Evolutionary conservation across 495 filamentous ascomycete species (phyloP).

Genomic region (Aspergillus nanangensis): DNA sequence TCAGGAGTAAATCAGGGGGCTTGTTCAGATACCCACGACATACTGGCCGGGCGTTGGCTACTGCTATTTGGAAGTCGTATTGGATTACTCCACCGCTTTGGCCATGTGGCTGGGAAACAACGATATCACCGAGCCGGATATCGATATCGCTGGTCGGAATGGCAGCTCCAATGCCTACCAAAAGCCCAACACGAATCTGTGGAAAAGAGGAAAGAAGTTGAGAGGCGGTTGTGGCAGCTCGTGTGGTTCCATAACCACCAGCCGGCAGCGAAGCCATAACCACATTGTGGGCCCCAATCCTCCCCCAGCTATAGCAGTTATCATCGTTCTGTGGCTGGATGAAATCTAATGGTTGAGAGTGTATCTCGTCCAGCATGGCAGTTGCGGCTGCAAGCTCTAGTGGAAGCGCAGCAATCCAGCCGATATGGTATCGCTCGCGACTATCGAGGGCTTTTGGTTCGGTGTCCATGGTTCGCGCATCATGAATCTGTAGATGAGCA

Average conservation of each 20-base stretch:
- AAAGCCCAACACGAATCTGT: conserved; percentile 29
- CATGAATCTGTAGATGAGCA: too few relatives aligned
- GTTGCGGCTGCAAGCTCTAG: conserved; percentile 14
- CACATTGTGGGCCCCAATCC: conserved; percentile 24
- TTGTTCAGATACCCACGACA: conserved; percentile 10
- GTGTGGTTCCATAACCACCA: conserved; percentile 21
- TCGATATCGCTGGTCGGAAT: conserved; percentile 25
- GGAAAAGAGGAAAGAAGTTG: conserved; percentile 25
- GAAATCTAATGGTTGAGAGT: conserved; percentile 7
- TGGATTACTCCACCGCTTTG: conserved; percentile 32
- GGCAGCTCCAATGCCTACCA: conserved; percentile 34
- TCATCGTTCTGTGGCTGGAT: conserved; percentile 7
- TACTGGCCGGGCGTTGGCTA: neutral
- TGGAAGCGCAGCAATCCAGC: conserved; percentile 17
- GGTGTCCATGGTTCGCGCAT: too few relatives aligned
- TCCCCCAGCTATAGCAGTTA: conserved; percentile 23
- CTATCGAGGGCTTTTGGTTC: neutral
- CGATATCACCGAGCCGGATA: too few relatives aligned
- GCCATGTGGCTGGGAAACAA: conserved; percentile 28
- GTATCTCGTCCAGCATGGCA: conserved; percentile 17
- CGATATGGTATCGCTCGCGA: conserved; percentile 10
- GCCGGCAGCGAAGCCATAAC: conserved; percentile 24
- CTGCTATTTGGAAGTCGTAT: conserved; percentile 22
- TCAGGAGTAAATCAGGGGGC: conserved; percentile 16
- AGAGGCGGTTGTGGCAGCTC: conserved; percentile 22